Conservation (phyloP, 2,329 filamentous ascomycete species). For the Xylaria multiplex region DNA sequence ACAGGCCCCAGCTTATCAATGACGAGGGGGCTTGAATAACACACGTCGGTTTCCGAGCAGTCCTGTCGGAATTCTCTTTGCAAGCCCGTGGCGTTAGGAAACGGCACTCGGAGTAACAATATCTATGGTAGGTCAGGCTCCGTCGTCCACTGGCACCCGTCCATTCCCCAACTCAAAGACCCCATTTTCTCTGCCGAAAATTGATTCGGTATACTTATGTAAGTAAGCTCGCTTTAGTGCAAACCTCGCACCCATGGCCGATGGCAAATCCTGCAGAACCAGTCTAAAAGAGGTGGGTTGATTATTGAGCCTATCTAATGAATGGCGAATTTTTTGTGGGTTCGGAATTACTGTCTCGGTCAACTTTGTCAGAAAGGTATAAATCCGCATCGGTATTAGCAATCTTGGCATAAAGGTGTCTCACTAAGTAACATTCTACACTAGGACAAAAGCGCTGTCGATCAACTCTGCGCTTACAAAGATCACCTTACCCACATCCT, state of each 20-base stretch:
- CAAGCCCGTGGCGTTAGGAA: background rate
- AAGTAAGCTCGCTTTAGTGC: background rate
- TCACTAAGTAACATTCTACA: background rate
- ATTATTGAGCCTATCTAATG: too few relatives aligned
- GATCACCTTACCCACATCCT: background rate
- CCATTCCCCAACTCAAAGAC: too few relatives aligned
- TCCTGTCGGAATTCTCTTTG: background rate
- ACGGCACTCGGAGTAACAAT: background rate
- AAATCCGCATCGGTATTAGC: background rate
- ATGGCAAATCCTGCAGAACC: too few relatives aligned
- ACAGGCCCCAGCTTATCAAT: constrained; percentile 21
- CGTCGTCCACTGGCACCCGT: background rate
- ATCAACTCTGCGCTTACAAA: background rate
- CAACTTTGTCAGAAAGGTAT: too few relatives aligned
- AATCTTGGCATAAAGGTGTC: background rate
- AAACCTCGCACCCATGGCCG: background rate
- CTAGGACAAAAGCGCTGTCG: background rate
- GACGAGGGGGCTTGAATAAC: background rate
- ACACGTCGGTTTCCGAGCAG: background rate
- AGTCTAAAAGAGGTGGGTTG: too few relatives aligned
- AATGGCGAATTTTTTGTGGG: too few relatives aligned
- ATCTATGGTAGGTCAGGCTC: background rate
- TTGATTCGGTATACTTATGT: too few relatives aligned
- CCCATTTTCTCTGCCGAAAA: too few relatives aligned
- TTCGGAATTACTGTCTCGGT: too few relatives aligned